These are phyloP conservation scores for Pseudonitzschia multistriata DNA, from an alignment of 108 stramenopile species.

Conservation along the genomic window DNA sequence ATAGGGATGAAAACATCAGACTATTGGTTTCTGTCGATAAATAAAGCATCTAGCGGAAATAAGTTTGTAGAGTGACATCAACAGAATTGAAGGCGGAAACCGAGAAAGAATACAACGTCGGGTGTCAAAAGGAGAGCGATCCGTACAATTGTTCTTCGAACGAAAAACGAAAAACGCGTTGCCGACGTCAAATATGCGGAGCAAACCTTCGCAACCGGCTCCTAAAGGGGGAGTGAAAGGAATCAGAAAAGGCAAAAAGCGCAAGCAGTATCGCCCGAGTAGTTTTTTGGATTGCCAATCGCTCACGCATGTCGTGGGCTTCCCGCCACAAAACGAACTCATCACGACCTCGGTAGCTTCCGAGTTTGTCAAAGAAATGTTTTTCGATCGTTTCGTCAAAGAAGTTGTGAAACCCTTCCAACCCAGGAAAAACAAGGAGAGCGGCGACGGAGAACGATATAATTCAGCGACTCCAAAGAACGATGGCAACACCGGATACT, in stretches of 20 bases:
- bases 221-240: neutral
- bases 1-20: too few relatives aligned
- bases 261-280: slow-evolving; percentile 18
- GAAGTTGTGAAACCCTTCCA: slow-evolving; percentile 52
- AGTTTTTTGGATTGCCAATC: slow-evolving; percentile 29
- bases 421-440: slow-evolving; percentile 1
- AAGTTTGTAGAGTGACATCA: too few relatives aligned
- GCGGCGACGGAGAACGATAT: neutral
- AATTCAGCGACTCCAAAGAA: neutral
- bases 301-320: slow-evolving; percentile 20
- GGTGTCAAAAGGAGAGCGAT: too few relatives aligned
- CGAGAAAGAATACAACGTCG: too few relatives aligned
- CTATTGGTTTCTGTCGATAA: too few relatives aligned
- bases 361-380: slow-evolving; percentile 48
- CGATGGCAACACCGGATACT: slow-evolving; percentile 3
- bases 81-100: too few relatives aligned
- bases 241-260: slow-evolving; percentile 13
- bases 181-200: neutral
- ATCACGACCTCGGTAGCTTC: slow-evolving; percentile 41
- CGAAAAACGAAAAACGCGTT: neutral
- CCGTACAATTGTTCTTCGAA: neutral
- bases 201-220: neutral
- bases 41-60: too few relatives aligned
- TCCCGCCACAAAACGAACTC: slow-evolving; percentile 10
- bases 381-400: slow-evolving; percentile 64